Conservation (phyloP, 2,329 filamentous ascomycete species). For the Neurospora sp. region DNA sequence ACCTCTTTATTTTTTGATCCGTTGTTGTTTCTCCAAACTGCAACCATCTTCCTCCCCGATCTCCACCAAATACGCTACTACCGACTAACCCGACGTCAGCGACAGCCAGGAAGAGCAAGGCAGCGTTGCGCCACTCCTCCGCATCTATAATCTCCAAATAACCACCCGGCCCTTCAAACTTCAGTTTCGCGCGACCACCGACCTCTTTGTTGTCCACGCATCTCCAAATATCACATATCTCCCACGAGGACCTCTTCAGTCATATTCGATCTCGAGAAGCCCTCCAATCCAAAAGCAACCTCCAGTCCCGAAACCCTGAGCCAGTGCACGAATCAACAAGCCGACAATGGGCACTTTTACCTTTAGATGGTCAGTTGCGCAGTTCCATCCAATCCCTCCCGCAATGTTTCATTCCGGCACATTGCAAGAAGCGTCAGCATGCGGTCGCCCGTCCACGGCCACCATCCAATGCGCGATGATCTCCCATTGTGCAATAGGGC, state of each 20-base stretch:
- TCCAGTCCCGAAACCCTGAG: not conserved
- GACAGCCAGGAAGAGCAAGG: not conserved
- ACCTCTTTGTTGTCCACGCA: not conserved
- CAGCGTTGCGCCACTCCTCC: not conserved
- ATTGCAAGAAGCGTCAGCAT: not conserved
- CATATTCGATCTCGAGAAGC: constrained; percentile 14
- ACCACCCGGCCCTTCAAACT: not conserved
- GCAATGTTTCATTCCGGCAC: not conserved
- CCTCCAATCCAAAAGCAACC: not conserved
- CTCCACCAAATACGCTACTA: not conserved
- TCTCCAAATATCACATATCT: not conserved
- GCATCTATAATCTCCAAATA: not conserved
- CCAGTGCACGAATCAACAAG: not conserved
- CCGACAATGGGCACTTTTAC: constrained; percentile 53
- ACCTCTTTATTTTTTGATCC: not conserved
- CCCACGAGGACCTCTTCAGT: not conserved
- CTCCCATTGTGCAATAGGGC: not conserved
- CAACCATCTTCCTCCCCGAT: not conserved
- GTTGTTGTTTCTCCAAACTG: not conserved
- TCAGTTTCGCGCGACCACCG: not conserved
- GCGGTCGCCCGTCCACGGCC: not conserved
- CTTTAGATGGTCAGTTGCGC: constrained; percentile 55
- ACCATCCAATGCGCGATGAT: not conserved
- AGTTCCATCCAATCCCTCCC: not conserved
- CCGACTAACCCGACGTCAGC: not conserved